phyloP scores from a whole-genome alignment of 2,329 filamentous ascomycete genomes.

The Teratosphaeria pseudoeucalypti region DNA sequence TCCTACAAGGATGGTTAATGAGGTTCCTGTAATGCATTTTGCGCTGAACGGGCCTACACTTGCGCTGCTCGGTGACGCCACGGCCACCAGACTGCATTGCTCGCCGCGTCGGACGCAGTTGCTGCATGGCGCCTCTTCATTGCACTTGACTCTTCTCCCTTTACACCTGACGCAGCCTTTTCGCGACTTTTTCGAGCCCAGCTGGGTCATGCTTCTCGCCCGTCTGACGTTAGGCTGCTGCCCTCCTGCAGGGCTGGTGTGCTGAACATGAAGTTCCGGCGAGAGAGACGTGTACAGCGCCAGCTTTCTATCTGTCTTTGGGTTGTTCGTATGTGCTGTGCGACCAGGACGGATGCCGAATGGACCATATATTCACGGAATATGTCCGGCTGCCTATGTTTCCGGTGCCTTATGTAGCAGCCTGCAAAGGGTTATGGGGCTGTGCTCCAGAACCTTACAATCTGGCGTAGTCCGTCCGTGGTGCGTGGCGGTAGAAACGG shows the following conservation, averaged over 20 bases:
- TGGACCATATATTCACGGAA: background rate
- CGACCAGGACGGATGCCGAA: background rate
- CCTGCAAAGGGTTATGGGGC: background rate
- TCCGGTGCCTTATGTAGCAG: background rate
- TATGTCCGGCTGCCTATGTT: background rate
- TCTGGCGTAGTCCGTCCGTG: background rate
- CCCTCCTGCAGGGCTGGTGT: background rate
- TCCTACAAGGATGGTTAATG: background rate
- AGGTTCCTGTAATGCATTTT: background rate
- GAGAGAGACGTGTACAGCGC: background rate
- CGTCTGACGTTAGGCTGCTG: background rate
- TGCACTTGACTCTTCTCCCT: conserved; percentile 20
- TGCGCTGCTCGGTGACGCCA: background rate
- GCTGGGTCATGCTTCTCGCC: conserved; percentile 2
- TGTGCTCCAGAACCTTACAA: background rate
- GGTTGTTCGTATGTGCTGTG: background rate
- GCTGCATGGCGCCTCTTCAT: conserved; percentile 15
- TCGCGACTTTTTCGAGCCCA: conserved; percentile 2
- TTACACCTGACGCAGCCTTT: conserved; percentile 20
- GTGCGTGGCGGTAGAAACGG: background rate
- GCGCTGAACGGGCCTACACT: background rate
- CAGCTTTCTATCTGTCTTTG: background rate
- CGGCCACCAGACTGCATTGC: conserved; percentile 7
- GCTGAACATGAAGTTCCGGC: background rate
- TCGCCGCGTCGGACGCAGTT: conserved; percentile 15